Evolutionary conservation across 2,329 filamentous ascomycete species (phyloP), one percentile per base, ranked within the genome.

Genomic region (Cladorrhinum sp.): DNA sequence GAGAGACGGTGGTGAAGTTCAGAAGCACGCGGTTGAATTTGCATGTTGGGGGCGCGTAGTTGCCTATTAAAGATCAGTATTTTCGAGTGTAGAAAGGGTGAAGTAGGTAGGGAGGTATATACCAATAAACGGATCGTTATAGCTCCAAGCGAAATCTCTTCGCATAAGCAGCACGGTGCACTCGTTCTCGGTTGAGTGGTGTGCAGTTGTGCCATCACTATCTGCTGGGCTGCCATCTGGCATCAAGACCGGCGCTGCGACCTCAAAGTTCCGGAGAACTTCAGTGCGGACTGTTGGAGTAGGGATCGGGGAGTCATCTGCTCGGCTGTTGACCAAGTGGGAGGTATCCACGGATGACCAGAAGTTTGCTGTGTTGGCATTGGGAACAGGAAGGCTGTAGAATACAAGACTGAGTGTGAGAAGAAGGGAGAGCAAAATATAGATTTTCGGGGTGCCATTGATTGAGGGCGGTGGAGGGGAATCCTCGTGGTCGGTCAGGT

Each of bases 101-200:
- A n/a, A 41, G 36, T 29, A 10, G 4, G 16, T 13, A 41, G 23
- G 18, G 51, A 36, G 13, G 36, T 18, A 36, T 81, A 75, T 76
- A 85, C 88, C 88, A 66, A 92, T 79, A 70, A 86, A 93, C 1
- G 90, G 90, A 32, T 80, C 71, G n/a, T 86, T 87, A 71, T 92
- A 93, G 64, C 88, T 92, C 64, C 77, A 83, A 10, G 78, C 88
- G 77, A 93, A 93, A 0, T 82, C 80, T 73, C 92, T 81, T 2
- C 86, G 76, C 84, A 92, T 90, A 58, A 93, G 73, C n/a, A 82
- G 73, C 41, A 85, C 70, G 49, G 81, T 75, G 69, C 82, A 86
- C 53, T 74, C 70, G 50, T 69, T 65, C n/a, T 65, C 67, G 13
- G 59, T 24, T 64, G 64, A 57, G 70, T 64, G 64, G 69, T 56